These are phyloP conservation scores for Hirschfeldia incana DNA, from an alignment of 345 rosid genomes.

Conservation along the genomic window DNA sequence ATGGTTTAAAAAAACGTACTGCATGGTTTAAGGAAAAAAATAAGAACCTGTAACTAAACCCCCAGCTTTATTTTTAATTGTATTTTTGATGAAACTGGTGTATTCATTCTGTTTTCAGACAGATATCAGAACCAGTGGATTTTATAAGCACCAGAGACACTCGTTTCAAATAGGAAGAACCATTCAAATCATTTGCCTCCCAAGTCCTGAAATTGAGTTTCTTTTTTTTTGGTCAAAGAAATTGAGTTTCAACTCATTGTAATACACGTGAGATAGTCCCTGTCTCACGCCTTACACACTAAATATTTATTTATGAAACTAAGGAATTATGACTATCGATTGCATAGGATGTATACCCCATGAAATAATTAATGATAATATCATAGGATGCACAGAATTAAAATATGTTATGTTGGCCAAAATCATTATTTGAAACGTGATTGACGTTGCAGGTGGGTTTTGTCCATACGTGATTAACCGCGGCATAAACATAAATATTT, in stretches of 20 bases:
- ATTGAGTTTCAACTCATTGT: constrained; percentile 2
- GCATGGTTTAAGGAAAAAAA: neutral
- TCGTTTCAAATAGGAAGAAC: neutral
- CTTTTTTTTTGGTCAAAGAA: neutral
- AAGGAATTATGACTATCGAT: constrained; percentile 1
- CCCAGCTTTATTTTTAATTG: neutral
- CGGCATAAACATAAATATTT: neutral
- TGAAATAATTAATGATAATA: neutral
- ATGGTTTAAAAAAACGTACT: neutral
- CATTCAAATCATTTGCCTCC: constrained; percentile 20
- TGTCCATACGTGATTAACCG: neutral
- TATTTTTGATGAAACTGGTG: neutral
- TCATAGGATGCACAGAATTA: neutral
- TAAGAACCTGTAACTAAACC: neutral
- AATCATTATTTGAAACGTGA: neutral
- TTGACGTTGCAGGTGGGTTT: neutral
- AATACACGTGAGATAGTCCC: constrained; percentile 25
- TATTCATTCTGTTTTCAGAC: neutral
- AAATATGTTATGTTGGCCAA: neutral
- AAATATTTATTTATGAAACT: neutral
- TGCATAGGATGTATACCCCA: neutral
- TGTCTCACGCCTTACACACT: neutral
- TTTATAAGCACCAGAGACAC: neutral
- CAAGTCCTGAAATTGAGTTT: constrained; percentile 5
- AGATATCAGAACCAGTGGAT: neutral